Percentiles rank a stretch among this genome's conserved stretches.
These are phyloP conservation scores for Chlorella sorokiniana DNA, from an alignment of 139 green algal species.

Conservation along the genomic window DNA sequence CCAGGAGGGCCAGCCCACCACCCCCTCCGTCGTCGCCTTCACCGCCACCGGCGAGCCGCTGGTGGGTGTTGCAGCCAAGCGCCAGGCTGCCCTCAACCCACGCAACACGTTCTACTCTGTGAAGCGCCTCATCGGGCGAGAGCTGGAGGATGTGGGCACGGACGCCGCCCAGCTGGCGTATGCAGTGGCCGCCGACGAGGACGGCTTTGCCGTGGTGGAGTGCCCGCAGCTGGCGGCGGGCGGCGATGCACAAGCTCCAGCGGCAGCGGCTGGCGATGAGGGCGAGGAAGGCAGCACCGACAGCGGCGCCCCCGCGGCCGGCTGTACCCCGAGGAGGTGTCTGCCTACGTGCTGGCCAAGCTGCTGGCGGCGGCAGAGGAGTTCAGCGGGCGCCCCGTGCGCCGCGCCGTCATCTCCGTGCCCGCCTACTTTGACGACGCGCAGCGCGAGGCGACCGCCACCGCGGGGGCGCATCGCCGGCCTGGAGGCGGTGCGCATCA, in stretches of 20 bases:
- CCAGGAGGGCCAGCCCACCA: conserved; percentile 58
- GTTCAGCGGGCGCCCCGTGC: conserved; percentile 40
- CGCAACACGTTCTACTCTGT: conserved; percentile 84
- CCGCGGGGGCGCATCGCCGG: conserved; percentile 79
- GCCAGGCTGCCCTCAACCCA: conserved; percentile 41
- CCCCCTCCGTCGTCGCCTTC: conserved; percentile 77
- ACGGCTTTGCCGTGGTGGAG: conserved; percentile 27
- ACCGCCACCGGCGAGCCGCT: conserved; percentile 51
- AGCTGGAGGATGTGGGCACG: conserved; percentile 55
- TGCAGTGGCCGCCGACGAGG: conserved; percentile 19
- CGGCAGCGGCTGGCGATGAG: background rate
- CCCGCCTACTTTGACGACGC: conserved; percentile 88
- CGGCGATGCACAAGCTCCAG: background rate
- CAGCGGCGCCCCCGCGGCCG: background rate
- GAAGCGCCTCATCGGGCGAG: conserved; percentile 83
- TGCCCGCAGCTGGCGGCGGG: conserved; percentile 4
- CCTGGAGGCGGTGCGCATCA: conserved; percentile 78
- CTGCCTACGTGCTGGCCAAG: conserved; percentile 60
- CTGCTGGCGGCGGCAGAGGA: conserved; percentile 67
- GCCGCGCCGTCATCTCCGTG: conserved; percentile 87
- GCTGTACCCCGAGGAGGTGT: conserved; percentile 82
- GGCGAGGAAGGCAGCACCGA: background rate
- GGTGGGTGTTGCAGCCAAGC: conserved; percentile 66
- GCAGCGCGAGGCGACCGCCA: conserved; percentile 77
- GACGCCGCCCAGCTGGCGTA: conserved; percentile 59